Evolutionary conservation across 2,329 filamentous ascomycete genomes (phyloP), one percentile per base, ranked within the genome.

Genomic region (Thermoascus crustaceus): DNA sequence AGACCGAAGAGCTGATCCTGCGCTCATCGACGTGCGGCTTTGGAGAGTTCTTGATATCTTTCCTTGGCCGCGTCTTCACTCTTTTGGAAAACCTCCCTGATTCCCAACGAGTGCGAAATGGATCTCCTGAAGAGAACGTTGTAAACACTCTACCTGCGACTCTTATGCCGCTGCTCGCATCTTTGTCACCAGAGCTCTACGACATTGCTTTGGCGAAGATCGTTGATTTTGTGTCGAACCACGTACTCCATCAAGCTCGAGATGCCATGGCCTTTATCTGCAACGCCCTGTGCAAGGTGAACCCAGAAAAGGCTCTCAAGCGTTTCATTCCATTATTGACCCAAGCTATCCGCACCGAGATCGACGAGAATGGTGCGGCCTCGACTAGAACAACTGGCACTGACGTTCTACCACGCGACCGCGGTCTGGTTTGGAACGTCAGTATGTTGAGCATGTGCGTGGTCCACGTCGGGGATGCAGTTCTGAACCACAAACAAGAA

Each of bases 241-340:
- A 96, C 64, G 91, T 98, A 32, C 89, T 98, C 11, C 88, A 98
- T 51, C 91, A 96, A 62, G 89, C 91, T 35, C 74, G 89, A 46
- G 91, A 98, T 68, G 89, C 91, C 5, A 95, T 98, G 83, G 91
- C 93, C 1, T 98, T 94, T 73, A 96, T 96, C 35, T 85, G 89
- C 63, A 96, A 95, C 60, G 85, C 86, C 0, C 72, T 98, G 16
- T 94, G 91, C 71, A 96, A 96, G 63, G 86, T 94, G 47, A 85
- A 93, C 49, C 88, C 93, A 0, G 80, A 89, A 56, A 95, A 95
- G 66, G 87, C 91, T 0, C 70, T 98, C 33, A 91, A 88, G 55
- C 78, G 86, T 9, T 83, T 98, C 37, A 73, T 98, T 20, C 91
- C 91, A 1, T 86, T 94, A 68, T 71, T 96, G 35, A 82, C 94